Percentiles rank a stretch among this genome's conserved stretches.
These are phyloP conservation scores for Candida boleticola DNA, from an alignment of 805 yeast species.

Conservation along the genomic window DNA sequence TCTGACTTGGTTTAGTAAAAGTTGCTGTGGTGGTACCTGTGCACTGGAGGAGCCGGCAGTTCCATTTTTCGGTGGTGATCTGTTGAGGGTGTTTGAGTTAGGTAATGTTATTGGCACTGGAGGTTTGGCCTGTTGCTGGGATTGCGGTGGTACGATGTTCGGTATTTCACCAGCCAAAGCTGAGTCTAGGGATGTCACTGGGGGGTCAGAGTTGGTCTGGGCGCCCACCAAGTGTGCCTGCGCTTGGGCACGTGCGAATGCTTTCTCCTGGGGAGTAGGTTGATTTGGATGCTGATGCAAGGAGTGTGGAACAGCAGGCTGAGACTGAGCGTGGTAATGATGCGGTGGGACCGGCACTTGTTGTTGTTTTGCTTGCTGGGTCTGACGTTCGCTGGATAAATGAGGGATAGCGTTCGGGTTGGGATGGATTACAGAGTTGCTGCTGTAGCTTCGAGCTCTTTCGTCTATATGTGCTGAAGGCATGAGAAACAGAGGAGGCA, in stretches of 20 bases:
- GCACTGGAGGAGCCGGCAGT: background rate
- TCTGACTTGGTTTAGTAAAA: slow-evolving; percentile 2
- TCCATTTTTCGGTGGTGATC: slow-evolving; percentile 3
- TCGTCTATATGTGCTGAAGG: slow-evolving; percentile 13
- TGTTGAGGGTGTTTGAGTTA: background rate
- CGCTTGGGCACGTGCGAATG: too few relatives aligned
- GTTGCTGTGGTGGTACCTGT: slow-evolving; percentile 7
- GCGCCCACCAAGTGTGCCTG: too few relatives aligned
- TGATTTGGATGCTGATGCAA: too few relatives aligned
- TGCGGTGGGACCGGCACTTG: slow-evolving; percentile 4
- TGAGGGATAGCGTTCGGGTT: slow-evolving; percentile 20
- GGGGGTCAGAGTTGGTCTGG: too few relatives aligned
- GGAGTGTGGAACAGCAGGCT: too few relatives aligned
- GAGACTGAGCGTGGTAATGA: background rate
- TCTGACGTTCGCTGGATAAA: background rate
- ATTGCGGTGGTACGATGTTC: too few relatives aligned
- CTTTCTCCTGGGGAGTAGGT: too few relatives aligned
- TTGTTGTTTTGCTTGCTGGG: background rate
- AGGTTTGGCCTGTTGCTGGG: too few relatives aligned
- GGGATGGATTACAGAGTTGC: slow-evolving; percentile 33
- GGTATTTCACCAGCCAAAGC: too few relatives aligned
- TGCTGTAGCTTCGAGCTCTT: slow-evolving; percentile 17
- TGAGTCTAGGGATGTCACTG: too few relatives aligned
- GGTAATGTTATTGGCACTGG: background rate
- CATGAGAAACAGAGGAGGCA: slow-evolving; percentile 26